Base-by-base conservation (phyloP, 2,329 filamentous ascomycete genomes). In the Xylariaceae sp. region DNA sequence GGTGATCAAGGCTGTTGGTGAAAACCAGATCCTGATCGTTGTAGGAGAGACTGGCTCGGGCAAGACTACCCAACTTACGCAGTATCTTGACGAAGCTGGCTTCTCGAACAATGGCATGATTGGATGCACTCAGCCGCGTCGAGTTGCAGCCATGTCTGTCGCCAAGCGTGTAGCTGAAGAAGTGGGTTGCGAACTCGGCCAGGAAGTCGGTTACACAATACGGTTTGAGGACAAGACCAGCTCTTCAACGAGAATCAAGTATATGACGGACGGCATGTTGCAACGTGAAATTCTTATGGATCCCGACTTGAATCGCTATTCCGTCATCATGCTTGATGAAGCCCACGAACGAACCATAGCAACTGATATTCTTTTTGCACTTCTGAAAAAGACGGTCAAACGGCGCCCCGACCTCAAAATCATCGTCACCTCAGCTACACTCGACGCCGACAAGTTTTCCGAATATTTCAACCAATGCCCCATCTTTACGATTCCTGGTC, bases 231-330 rank as follows among this genome's bases (percentile, higher is more conserved):
- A 99, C 72, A 89, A 87, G 68, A 97, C 93, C 0, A 89, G 87
- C 58, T 84, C 90, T 2, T 81, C 86, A 16, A 99, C 94, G 1
- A 90, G 87, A 66, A 96, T 99, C 76, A 99, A 99, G 75, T 99
- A 99, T 75, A 97, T 99, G 93, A 99, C 94, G 14, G 94, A 99
- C 65, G 94, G 94, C 71, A 97, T 97, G 89, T 82, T 99, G 68
- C 86, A 97, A 73, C 83, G 94, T 75, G 94, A 99, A 73, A 91
- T 97, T 67, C 79, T 99, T 47, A 81, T 97, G 60, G 94, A 99
- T 68, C 89, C 92, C 0, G 88, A 96, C 63, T 75, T 99, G 60
- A 88, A 82, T 65, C 84, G 89, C 59, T 99, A 99, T 67, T 96
- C 91, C 1, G 90, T 94, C 55, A 97, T 99, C 65, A 99, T 99